These are phyloP conservation scores for Aspergillus panamensis DNA, from an alignment of 495 filamentous ascomycete species.

Conservation along the genomic window DNA sequence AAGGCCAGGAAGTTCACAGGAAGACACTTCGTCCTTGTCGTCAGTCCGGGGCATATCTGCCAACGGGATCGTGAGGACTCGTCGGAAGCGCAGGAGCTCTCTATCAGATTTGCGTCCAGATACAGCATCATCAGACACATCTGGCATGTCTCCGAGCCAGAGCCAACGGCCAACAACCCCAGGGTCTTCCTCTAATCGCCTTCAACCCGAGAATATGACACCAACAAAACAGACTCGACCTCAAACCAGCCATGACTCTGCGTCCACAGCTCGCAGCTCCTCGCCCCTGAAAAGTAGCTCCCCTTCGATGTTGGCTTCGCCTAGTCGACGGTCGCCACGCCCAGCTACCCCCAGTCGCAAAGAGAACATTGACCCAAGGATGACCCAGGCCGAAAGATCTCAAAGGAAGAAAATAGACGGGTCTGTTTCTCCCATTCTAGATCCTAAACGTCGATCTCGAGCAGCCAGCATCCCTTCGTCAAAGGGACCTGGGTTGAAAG, in stretches of 20 bases:
- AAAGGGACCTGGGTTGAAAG: conserved; percentile 46
- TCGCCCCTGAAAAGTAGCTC: conserved; percentile 33
- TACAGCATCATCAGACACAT: conserved; percentile 43
- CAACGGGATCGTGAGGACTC: conserved; percentile 39
- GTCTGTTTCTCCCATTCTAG: conserved; percentile 40
- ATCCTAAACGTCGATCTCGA: conserved; percentile 47
- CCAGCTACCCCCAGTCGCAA: conserved; percentile 52
- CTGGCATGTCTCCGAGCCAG: conserved; percentile 34
- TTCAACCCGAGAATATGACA: conserved; percentile 31
- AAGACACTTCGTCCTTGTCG: conserved; percentile 36
- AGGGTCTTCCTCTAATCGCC: conserved; percentile 25
- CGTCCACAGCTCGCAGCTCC: conserved; percentile 30
- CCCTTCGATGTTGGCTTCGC: conserved; percentile 33
- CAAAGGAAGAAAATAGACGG: conserved; percentile 37
- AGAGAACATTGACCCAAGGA: conserved; percentile 50
- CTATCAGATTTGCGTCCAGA: conserved; percentile 77
- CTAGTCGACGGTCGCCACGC: conserved; percentile 40
- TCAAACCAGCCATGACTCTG: conserved; percentile 33
- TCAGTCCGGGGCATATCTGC: conserved; percentile 35
- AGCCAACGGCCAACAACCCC: conserved; percentile 37
- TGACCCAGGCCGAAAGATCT: conserved; percentile 32
- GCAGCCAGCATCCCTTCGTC: conserved; percentile 51
- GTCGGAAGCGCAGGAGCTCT: conserved; percentile 87
- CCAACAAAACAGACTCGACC: conserved; percentile 34
- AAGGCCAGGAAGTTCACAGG: conserved; percentile 48